Conservation (phyloP, 2,329 filamentous ascomycete species). For the Basipetospora chlamydospora region DNA sequence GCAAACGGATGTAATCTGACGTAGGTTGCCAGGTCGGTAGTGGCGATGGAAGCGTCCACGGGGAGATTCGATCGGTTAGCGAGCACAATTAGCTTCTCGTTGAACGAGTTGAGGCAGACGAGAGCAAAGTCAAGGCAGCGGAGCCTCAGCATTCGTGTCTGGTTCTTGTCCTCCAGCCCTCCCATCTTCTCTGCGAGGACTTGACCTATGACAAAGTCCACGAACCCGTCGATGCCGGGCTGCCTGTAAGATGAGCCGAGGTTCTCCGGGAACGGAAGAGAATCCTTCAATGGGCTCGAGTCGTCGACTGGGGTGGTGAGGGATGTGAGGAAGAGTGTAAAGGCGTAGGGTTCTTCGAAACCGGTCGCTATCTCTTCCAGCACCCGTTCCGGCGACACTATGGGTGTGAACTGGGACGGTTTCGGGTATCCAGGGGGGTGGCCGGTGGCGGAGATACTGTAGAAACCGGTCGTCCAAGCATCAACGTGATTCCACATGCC, state of each 20-base stretch:
- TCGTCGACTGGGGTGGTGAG: constrained; percentile 53
- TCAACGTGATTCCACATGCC: constrained; percentile 73
- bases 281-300: constrained; percentile 52
- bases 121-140: constrained; percentile 75
- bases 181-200: constrained; percentile 55
- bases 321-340: constrained; percentile 61
- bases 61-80: constrained; percentile 63
- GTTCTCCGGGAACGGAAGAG: constrained; percentile 72
- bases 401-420: constrained; percentile 16
- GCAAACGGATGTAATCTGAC: constrained; percentile 82
- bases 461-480: constrained; percentile 57
- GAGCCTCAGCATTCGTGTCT: constrained; percentile 59
- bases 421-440: constrained; percentile 11
- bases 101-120: constrained; percentile 71
- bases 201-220: constrained; percentile 77
- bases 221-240: constrained; percentile 79
- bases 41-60: constrained; percentile 60
- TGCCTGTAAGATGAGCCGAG: constrained; percentile 61
- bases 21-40: constrained; percentile 65
- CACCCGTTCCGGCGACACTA: constrained; percentile 43
- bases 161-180: constrained; percentile 50
- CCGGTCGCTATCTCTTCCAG: constrained; percentile 61
- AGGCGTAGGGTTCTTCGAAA: constrained; percentile 75
- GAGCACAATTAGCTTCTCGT: constrained; percentile 81
- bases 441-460: constrained; percentile 21